Evolutionary conservation across 1,284 basidiomycete genomes (phyloP).

Genomic region (Waitea zeae): DNA sequence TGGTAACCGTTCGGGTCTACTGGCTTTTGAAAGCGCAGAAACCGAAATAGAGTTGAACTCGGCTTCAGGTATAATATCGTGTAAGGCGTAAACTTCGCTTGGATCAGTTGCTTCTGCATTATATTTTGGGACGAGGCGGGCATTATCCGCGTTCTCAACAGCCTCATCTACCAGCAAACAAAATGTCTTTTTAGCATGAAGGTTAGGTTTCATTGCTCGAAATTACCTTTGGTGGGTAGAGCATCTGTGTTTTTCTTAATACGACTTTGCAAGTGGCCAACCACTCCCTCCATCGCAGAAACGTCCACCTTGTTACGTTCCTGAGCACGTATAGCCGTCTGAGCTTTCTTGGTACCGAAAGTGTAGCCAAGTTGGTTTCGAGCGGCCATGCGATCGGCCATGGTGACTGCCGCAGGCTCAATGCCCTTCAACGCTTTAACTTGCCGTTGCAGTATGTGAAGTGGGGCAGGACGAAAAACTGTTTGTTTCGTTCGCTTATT

Average conservation of each 20-base stretch:
- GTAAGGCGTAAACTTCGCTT: constrained; percentile 60
- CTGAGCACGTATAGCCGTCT: constrained; percentile 64
- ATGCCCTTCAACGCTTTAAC: constrained; percentile 73
- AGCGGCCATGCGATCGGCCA: constrained; percentile 39
- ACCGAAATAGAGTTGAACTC: constrained; percentile 57
- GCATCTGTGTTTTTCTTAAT: constrained; percentile 57
- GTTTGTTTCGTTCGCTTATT: constrained; percentile 58
- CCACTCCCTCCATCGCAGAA: constrained; percentile 67
- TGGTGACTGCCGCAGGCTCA: constrained; percentile 28
- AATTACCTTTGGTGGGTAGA: constrained; percentile 49
- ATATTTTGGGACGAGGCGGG: constrained; percentile 61
- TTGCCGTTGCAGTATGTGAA: constrained; percentile 60
- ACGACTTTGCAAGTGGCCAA: constrained; percentile 60
- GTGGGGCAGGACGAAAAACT: constrained; percentile 48
- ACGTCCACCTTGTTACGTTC: constrained; percentile 83
- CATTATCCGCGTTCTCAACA: constrained; percentile 38
- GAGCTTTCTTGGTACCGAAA: constrained; percentile 89
- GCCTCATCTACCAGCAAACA: constrained; percentile 33
- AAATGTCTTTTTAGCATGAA: constrained; percentile 3
- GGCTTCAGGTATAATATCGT: constrained; percentile 56
- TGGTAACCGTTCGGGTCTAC: constrained; percentile 29
- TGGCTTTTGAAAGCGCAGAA: constrained; percentile 31
- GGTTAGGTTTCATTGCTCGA: constrained; percentile 10
- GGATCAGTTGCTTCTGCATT: constrained; percentile 46
- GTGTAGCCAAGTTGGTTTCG: constrained; percentile 73